Base-by-base conservation (phyloP, 306 rosid species). In the Ammopiptanthus mongolicus region DNA sequence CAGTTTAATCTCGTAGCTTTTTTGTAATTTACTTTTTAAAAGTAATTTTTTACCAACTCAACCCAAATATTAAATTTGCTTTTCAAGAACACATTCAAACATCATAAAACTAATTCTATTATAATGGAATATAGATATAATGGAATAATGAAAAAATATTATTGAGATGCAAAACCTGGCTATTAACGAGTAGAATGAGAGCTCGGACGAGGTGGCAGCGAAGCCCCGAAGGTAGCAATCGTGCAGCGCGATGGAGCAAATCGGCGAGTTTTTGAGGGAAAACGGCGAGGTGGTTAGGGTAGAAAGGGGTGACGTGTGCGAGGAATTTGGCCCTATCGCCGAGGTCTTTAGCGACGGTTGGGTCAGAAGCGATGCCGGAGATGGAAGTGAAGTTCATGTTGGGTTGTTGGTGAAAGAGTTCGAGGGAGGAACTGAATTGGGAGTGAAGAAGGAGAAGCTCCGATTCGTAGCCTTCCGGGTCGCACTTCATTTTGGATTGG, bases 401-500 rank as follows among this genome's bases (percentile, higher is more conserved):
- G 4, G 91, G 90, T 78, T 94, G 97, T 47, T 87, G 90, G 72
- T 85, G 74, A 39, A 88, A 94, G 70, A 94, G 90, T 55, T 90
- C 95, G 5, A 88, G 46, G 0, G 91, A 88, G 0, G 98, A 88
- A 52, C 85, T 68, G 81, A 94, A 94, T 55, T 94, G 97, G 80
- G 65, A 81, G 65, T 80, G 85, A 34, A 93, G 36, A 6, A 87
- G 87, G 12, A 85, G 70, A 0, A 93, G 85, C 86, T 94, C 97
- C 12, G 88, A 70, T 42, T 84, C 89, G 47, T 94, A 94, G 22
- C 98, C 96, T 75, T 88, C 95, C 0, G 93, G 98, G 18, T 94
- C 98, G 61, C 91, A 85, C 82, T 94, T 91, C 96, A 94, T 91
- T 81, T 88, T 94, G 2, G 96, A 88, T 65, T 90, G 98, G 3